A percentile compares a stretch with the other conserved stretches of the same genome.
These are phyloP conservation scores for Euryodendron excelsum DNA, from an alignment of 148 eudicot genomes.

Conservation along the genomic window DNA sequence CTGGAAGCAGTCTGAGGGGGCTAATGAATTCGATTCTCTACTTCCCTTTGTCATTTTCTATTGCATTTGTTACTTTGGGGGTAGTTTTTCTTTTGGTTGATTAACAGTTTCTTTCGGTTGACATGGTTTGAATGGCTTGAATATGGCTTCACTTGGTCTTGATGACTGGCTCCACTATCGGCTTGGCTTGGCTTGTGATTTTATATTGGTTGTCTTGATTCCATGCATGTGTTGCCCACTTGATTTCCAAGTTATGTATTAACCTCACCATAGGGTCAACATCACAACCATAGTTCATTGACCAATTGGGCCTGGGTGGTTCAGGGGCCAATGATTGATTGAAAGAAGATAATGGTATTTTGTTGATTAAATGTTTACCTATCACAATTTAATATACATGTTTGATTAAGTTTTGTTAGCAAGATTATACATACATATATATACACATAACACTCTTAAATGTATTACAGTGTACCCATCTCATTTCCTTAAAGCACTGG, in stretches of 20 bases:
- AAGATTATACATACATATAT: too few species aligned
- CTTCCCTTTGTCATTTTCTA: conserved; percentile 4
- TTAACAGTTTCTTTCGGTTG: conserved; percentile 41
- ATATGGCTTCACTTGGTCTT: not conserved
- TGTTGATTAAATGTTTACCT: too few species aligned
- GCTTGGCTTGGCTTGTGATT: not conserved
- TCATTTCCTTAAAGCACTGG: too few species aligned
- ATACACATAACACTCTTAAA: too few species aligned
- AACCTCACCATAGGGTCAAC: not conserved
- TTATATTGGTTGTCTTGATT: not conserved
- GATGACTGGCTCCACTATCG: not conserved
- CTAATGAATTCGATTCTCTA: not conserved
- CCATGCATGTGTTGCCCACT: not conserved
- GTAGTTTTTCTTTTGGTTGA: conserved; percentile 3
- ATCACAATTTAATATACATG: too few species aligned
- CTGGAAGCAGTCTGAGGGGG: not conserved
- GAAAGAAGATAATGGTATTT: too few species aligned
- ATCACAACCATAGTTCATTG: not conserved
- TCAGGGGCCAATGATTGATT: not conserved
- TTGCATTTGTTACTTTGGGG: conserved; percentile 5
- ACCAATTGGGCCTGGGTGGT: not conserved
- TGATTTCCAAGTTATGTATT: not conserved
- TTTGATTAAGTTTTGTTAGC: too few species aligned
- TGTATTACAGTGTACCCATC: too few species aligned
- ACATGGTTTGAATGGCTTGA: conserved; percentile 8